Evolutionary conservation across 306 rosid species (phyloP).

Genomic region (Cicer arietinum): DNA sequence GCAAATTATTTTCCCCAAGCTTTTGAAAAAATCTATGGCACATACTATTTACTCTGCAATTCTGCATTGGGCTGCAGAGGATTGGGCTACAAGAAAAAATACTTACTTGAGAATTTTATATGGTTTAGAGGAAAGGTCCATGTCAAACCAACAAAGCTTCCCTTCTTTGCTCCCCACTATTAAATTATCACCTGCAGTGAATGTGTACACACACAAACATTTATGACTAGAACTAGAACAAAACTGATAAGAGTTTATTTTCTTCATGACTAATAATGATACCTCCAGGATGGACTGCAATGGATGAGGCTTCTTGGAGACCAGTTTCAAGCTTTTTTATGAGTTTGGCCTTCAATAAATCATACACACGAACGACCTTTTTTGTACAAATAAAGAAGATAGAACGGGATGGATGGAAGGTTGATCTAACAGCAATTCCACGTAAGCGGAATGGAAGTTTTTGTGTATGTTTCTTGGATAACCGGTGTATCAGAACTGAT

Average conservation of each 20-base stretch:
- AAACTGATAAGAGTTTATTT: slow-evolving; percentile 5
- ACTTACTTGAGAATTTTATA: slow-evolving; percentile 73
- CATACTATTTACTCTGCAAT: neutral
- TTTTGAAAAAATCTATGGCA: neutral
- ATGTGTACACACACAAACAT: slow-evolving; percentile 28
- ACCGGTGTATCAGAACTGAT: slow-evolving; percentile 80
- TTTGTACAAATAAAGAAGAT: slow-evolving; percentile 81
- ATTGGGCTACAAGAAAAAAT: slow-evolving; percentile 15
- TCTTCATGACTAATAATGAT: slow-evolving; percentile 21
- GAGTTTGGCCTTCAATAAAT: slow-evolving; percentile 66
- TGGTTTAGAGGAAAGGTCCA: slow-evolving; percentile 94
- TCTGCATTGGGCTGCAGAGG: slow-evolving; percentile 17
- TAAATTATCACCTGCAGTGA: slow-evolving; percentile 82
- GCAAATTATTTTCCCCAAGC: neutral
- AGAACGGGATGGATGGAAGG: slow-evolving; percentile 86
- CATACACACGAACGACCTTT: slow-evolving; percentile 76
- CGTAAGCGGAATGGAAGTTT: slow-evolving; percentile 78
- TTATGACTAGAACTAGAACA: slow-evolving; percentile 23
- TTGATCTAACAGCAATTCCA: slow-evolving; percentile 83
- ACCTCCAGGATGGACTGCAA: slow-evolving; percentile 96
- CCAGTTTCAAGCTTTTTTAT: slow-evolving; percentile 86
- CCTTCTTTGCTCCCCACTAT: slow-evolving; percentile 98
- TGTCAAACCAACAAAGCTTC: slow-evolving; percentile 94
- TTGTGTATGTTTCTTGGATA: slow-evolving; percentile 79
- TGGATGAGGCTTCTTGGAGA: slow-evolving; percentile 83